phyloP scores from a whole-genome alignment of 192 early-diverging fungal species.

The Lobulomyces angularis region DNA sequence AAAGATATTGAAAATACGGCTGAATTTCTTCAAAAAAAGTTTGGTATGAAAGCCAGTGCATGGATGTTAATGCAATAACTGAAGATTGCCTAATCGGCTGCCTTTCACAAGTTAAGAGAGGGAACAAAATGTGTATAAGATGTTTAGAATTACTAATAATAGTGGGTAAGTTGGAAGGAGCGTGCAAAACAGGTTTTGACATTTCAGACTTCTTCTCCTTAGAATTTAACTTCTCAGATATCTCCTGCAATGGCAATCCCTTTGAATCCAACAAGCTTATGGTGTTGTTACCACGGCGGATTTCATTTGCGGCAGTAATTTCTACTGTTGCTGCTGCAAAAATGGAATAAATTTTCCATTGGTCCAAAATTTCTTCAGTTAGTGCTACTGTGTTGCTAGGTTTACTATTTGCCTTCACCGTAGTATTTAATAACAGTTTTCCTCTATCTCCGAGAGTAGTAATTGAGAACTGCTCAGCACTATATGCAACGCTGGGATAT shows the following conservation, averaged over 20 bases:
- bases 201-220: neutral
- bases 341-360: conserved; percentile 62
- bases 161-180: conserved; percentile 22
- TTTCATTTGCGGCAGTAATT: conserved; percentile 2
- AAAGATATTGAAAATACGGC: conserved; percentile 35
- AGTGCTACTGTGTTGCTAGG: conserved; percentile 24
- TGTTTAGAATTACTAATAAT: conserved; percentile 34
- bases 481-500: conserved; percentile 41
- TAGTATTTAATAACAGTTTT: too few relatives aligned
- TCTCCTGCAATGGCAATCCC: too few relatives aligned
- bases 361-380: conserved; percentile 51
- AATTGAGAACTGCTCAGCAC: too few relatives aligned
- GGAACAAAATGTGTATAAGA: conserved; percentile 53
- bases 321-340: conserved; percentile 27
- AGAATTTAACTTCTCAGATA: conserved; percentile 1
- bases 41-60: conserved; percentile 53
- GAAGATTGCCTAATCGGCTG: conserved; percentile 51
- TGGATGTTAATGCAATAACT: conserved; percentile 49
- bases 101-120: conserved; percentile 56
- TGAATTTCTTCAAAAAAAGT: conserved; percentile 56
- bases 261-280: conserved; percentile 2
- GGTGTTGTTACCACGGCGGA: conserved; percentile 1
- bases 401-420: conserved; percentile 18
- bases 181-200: conserved; percentile 16
- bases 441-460: too few relatives aligned